Conservation (phyloP, 306 rosid genomes). For the Vigna trinervia region DNA sequence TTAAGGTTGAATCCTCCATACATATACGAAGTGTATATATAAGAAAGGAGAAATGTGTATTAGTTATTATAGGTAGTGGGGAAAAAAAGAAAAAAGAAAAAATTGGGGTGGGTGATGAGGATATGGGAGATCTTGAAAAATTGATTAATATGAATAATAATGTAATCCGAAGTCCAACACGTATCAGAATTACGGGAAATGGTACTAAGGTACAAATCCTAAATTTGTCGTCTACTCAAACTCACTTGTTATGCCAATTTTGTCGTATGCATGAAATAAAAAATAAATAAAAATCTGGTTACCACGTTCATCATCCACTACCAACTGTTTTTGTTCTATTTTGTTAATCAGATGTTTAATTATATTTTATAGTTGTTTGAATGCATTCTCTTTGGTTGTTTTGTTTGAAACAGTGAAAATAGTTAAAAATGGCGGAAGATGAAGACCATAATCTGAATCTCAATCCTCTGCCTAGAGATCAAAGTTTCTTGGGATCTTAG, state of each 20-base stretch:
- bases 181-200: constrained; percentile 13
- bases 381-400: background rate
- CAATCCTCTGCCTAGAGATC: constrained; percentile 42
- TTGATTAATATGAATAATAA: constrained; percentile 26
- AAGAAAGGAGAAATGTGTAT: too few relatives aligned
- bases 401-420: background rate
- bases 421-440: background rate
- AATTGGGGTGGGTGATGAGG: background rate
- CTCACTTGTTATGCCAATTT: background rate
- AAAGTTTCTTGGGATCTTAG: constrained; percentile 43
- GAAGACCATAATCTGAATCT: constrained; percentile 17
- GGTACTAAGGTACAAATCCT: constrained; percentile 31
- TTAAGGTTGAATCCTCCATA: too few relatives aligned
- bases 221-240: constrained; percentile 37
- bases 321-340: background rate
- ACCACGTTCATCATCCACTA: constrained; percentile 35
- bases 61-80: background rate
- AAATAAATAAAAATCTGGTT: background rate
- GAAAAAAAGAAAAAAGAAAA: background rate
- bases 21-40: too few relatives aligned
- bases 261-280: background rate
- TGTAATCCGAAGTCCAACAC: constrained; percentile 17
- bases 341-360: too few relatives aligned
- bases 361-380: too few relatives aligned
- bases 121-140: constrained; percentile 28